Conservation (phyloP, 2,329 filamentous ascomycete genomes). For the Fusarium secorum region DNA sequence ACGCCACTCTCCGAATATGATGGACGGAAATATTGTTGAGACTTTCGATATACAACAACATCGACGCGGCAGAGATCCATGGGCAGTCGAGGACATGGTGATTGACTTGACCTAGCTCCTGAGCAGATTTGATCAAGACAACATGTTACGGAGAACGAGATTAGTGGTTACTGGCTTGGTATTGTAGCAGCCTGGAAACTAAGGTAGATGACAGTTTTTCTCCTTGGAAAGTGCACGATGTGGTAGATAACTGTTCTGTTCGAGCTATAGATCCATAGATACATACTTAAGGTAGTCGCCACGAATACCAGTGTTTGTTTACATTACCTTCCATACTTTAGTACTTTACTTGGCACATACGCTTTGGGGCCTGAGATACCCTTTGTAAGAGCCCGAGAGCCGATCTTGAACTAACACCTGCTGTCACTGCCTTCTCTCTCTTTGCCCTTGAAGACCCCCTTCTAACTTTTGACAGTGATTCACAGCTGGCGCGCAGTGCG, state of each 20-base stretch:
- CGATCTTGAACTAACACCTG: neutral
- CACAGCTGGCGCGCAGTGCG: constrained; percentile 6
- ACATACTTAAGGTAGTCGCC: neutral
- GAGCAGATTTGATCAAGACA: neutral
- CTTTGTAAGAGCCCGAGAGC: neutral
- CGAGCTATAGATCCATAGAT: neutral
- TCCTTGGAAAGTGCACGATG: constrained; percentile 3
- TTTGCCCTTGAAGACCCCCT: neutral
- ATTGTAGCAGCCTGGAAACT: neutral
- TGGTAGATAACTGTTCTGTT: neutral
- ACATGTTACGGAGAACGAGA: neutral
- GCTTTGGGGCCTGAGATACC: neutral
- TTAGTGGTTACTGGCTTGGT: neutral
- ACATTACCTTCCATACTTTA: neutral
- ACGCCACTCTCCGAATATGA: constrained; percentile 36
- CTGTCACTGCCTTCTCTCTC: neutral
- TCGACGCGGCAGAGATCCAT: neutral
- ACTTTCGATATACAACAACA: neutral
- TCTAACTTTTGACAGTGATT: constrained; percentile 2
- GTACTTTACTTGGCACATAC: neutral
- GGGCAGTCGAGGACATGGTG: constrained; percentile 12
- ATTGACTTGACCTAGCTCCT: constrained; percentile 35
- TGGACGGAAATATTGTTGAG: constrained; percentile 29
- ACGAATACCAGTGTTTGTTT: constrained; percentile 5
- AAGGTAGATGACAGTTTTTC: neutral